phyloP scores from a whole-genome alignment of 2,329 filamentous ascomycete species.

The Colletotrichum scovillei region DNA sequence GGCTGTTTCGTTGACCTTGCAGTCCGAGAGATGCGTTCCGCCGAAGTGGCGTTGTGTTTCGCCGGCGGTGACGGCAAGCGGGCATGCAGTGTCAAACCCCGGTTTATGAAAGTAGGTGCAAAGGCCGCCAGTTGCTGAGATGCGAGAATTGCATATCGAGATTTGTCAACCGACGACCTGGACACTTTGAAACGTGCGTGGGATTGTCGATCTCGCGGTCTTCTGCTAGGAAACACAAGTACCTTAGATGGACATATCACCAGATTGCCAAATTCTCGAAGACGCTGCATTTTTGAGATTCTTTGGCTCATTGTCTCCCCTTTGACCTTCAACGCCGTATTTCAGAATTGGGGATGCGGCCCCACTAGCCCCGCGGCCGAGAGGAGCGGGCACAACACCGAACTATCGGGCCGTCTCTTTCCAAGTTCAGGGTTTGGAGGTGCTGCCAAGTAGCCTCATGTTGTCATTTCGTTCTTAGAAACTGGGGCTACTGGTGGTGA shows the following conservation, averaged over 20 bases:
- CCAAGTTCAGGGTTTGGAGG: background rate
- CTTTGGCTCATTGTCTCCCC: background rate
- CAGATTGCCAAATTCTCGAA: rapidly evolving
- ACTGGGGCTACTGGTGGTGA: too few relatives aligned
- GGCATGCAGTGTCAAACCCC: background rate
- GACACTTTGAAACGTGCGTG: background rate
- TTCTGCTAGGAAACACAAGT: background rate
- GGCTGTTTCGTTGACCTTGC: background rate
- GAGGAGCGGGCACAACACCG: background rate
- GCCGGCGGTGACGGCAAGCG: background rate
- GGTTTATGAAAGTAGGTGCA: background rate
- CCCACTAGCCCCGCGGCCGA: background rate
- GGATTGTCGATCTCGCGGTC: background rate
- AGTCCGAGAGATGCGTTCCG: background rate
- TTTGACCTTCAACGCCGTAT: background rate
- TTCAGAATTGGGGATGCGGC: background rate
- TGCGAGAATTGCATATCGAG: too few relatives aligned
- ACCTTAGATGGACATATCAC: background rate
- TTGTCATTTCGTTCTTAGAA: background rate
- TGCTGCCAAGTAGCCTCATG: background rate
- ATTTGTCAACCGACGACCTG: background rate
- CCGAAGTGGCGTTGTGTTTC: too few relatives aligned
- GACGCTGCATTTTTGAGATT: background rate
- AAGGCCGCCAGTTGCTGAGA: background rate
- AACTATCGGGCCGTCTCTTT: background rate